Evolutionary conservation across 2,329 filamentous ascomycete species (phyloP).

Genomic region (Aspergillus thermomutatus): DNA sequence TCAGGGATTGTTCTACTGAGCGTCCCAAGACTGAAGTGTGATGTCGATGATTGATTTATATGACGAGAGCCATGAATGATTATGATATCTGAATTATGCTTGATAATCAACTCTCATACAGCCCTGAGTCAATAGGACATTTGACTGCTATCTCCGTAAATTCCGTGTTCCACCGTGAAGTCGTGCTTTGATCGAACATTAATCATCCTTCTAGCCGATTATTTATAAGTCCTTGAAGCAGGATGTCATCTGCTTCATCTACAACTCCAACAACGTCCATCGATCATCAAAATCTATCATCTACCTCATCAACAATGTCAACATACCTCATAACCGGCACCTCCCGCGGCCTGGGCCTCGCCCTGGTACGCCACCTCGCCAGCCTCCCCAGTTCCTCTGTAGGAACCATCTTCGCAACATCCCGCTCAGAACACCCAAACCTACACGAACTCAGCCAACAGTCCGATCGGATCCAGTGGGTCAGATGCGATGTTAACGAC

Average conservation of each 20-base stretch:
- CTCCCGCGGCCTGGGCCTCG: constrained; percentile 37
- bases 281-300: not conserved
- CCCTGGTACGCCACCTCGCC: constrained; percentile 28
- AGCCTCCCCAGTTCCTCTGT: constrained; percentile 32
- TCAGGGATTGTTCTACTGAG: not conserved
- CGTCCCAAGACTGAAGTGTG: not conserved
- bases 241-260: not conserved
- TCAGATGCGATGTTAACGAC: constrained; percentile 40
- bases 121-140: too few species aligned
- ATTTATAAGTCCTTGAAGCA: too few species aligned
- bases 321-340: constrained; percentile 38
- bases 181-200: not conserved
- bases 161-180: not conserved
- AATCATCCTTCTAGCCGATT: not conserved
- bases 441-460: constrained; percentile 34
- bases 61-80: not conserved
- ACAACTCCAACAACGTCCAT: not conserved
- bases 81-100: too few species aligned
- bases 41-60: not conserved
- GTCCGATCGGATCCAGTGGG: constrained; percentile 33
- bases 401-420: constrained; percentile 41
- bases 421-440: constrained; percentile 30
- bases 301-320: constrained; percentile 25
- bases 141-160: not conserved
- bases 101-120: not conserved